Conservation (phyloP, 768 basidiomycete genomes). For the Astraeus odoratus region DNA sequence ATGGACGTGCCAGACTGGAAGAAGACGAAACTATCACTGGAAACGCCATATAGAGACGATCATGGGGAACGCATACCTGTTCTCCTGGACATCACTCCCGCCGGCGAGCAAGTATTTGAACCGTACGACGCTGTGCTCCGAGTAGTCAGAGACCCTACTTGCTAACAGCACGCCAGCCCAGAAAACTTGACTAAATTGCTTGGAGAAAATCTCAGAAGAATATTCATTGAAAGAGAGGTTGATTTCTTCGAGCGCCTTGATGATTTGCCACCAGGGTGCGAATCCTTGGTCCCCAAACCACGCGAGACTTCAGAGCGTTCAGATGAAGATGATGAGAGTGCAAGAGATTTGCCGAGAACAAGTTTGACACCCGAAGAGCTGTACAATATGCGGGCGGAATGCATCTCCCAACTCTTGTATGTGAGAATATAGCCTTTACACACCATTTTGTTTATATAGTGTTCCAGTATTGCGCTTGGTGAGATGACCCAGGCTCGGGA, state of each 20-base stretch:
- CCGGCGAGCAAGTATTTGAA: slow-evolving; percentile 66
- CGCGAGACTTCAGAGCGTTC: slow-evolving; percentile 19
- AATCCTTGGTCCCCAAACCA: slow-evolving; percentile 17
- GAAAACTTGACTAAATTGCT: slow-evolving; percentile 52
- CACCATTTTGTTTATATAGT: slow-evolving; percentile 10
- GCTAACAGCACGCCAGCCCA: slow-evolving; percentile 32
- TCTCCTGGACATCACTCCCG: slow-evolving; percentile 61
- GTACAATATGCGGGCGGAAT: slow-evolving; percentile 63
- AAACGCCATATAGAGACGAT: slow-evolving; percentile 79
- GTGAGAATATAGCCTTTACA: slow-evolving; percentile 24
- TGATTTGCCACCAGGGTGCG: slow-evolving; percentile 15
- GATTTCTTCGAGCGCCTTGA: slow-evolving; percentile 65
- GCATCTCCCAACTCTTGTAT: slow-evolving; percentile 67
- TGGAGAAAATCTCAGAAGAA: slow-evolving; percentile 58
- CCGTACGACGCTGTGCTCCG: slow-evolving; percentile 40
- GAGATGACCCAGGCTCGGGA: slow-evolving; percentile 77
- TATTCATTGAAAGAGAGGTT: slow-evolving; percentile 66
- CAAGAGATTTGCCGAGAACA: slow-evolving; percentile 25
- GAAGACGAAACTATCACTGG: slow-evolving; percentile 60
- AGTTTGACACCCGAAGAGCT: slow-evolving; percentile 72
- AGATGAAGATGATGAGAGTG: slow-evolving; percentile 25
- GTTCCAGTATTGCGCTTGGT: slow-evolving; percentile 58
- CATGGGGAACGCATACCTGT: slow-evolving; percentile 53
- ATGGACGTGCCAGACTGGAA: slow-evolving; percentile 43
- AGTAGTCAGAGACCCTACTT: slow-evolving; percentile 4